A percentile compares a stretch with the other conserved stretches of the same genome.
phyloP scores from a whole-genome alignment of 441 rosid genomes.

The Geranium incanum region DNA sequence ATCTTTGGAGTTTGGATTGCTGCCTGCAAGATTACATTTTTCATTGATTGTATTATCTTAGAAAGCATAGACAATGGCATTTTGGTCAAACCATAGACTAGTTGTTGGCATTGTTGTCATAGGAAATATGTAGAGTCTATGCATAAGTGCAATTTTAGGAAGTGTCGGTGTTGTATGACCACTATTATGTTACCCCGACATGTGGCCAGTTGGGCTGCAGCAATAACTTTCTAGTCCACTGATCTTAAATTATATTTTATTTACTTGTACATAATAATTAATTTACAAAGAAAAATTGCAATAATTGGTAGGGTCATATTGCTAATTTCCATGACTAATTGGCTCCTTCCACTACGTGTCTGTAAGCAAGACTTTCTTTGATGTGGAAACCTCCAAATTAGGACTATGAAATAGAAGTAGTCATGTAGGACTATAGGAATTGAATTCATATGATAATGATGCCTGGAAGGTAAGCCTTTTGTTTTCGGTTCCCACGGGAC shows the following conservation, averaged over 20 bases:
- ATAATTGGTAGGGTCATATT: neutral
- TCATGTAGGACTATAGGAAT: too few species aligned
- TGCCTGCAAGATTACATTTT: neutral
- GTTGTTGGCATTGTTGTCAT: neutral
- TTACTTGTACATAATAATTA: neutral
- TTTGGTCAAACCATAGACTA: neutral
- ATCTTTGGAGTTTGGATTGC: neutral
- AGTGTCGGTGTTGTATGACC: conserved; percentile 1
- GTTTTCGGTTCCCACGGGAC: neutral
- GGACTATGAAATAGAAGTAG: neutral
- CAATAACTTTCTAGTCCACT: neutral
- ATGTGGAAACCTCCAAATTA: neutral
- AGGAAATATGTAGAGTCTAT: neutral
- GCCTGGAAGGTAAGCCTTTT: neutral
- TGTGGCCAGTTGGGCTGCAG: conserved; percentile 2
- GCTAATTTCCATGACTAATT: neutral
- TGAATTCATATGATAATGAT: neutral
- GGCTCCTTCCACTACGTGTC: neutral
- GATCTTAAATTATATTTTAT: neutral
- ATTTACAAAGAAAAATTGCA: neutral
- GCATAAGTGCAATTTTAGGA: conserved; percentile 6
- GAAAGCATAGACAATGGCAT: neutral
- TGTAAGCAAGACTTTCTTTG: neutral
- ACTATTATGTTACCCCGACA: neutral
- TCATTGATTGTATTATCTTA: neutral